Evolutionary conservation across 257 asterid species (phyloP).

Genomic region (Coffea eugenioides): DNA sequence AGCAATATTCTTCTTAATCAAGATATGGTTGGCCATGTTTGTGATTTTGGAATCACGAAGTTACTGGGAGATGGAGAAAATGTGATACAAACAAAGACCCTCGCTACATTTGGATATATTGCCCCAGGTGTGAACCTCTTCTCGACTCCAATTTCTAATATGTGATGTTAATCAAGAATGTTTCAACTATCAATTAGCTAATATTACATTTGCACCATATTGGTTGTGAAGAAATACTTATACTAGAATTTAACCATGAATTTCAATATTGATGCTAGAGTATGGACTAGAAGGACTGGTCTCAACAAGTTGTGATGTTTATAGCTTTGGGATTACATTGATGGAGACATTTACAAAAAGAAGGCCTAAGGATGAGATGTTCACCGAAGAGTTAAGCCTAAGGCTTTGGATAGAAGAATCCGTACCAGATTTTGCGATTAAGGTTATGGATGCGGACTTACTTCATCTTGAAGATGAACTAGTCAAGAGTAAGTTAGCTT

Average conservation of each 20-base stretch:
- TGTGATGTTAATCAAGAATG: neutral
- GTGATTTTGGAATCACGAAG: neutral
- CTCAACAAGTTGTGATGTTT: constrained; percentile 11
- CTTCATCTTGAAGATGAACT: neutral
- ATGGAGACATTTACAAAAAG: constrained; percentile 15
- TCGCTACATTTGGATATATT: neutral
- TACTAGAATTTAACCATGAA: neutral
- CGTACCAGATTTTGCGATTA: neutral
- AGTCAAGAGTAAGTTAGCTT: neutral
- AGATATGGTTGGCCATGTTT: neutral
- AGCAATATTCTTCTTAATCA: neutral
- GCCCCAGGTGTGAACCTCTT: neutral
- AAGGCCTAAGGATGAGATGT: constrained; percentile 13
- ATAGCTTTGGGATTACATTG: constrained; percentile 17
- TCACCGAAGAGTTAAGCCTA: neutral
- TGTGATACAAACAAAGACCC: neutral
- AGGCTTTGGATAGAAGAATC: constrained; percentile 6
- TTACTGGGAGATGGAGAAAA: neutral
- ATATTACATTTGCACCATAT: too few species aligned
- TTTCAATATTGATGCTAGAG: neutral
- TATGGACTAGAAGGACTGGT: neutral
- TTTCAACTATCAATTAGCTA: too few species aligned
- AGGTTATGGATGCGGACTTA: constrained; percentile 13
- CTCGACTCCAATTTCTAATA: neutral
- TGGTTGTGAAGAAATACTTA: too few species aligned